These are phyloP conservation scores for Fistulifera solaris DNA, from an alignment of 108 stramenopile genomes.

Conservation along the genomic window DNA sequence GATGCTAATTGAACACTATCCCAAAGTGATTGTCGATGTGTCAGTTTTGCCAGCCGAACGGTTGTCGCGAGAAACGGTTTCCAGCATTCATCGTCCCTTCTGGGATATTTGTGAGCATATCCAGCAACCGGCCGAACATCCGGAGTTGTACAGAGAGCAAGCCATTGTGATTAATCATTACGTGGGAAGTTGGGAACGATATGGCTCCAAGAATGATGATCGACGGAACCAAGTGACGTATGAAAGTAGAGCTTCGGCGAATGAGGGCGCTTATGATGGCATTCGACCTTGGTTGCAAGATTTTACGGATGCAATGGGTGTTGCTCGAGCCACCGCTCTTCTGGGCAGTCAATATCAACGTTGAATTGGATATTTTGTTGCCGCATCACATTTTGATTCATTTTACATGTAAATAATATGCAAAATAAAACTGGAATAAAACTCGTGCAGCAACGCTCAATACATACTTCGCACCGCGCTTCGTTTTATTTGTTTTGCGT, in stretches of 20 bases:
- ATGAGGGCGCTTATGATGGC: constrained; percentile 11
- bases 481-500: no score
- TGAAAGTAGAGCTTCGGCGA: constrained; percentile 15
- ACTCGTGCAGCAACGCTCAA: no score
- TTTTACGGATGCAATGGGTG: constrained; percentile 6
- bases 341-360: constrained; percentile 6
- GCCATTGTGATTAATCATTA: constrained; percentile 48
- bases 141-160: constrained; percentile 10
- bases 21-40: constrained; percentile 55
- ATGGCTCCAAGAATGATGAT: constrained; percentile 13
- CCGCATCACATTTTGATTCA: no score
- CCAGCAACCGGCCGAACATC: not conserved
- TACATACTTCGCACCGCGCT: no score
- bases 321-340: constrained; percentile 15
- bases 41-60: constrained; percentile 30
- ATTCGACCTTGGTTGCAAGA: constrained; percentile 14
- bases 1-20: constrained; percentile 25
- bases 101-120: constrained; percentile 21
- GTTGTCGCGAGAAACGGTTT: constrained; percentile 23
- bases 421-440: no score
- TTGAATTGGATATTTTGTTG: no score
- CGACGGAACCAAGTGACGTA: constrained; percentile 20
- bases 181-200: constrained; percentile 33
- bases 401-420: no score
- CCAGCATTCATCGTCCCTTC: constrained; percentile 32